Base-by-base conservation (phyloP, 805 yeast species). In the Candida vaughaniae region DNA sequence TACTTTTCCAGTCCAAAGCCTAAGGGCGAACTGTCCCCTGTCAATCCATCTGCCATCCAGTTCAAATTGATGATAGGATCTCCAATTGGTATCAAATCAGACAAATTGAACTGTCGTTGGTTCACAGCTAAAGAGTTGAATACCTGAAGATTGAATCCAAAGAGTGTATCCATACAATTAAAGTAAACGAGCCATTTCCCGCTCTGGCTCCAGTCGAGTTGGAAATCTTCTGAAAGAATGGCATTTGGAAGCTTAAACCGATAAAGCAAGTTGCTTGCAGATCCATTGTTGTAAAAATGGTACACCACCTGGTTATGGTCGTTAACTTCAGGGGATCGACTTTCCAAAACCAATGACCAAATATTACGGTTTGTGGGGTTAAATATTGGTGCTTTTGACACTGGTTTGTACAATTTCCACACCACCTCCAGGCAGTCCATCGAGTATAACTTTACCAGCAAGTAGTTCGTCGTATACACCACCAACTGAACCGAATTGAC, bases 111-210 rank as follows among this genome's bases (percentile, higher is more conserved):
- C 16, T 31, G 29, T 4, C 33, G 22, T n/a, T 38, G 35, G 26
- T 43, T 49, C 12, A 59, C 36, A 2, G 64, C 69, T 19, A 62
- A 38, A 5, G 57, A 27, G 31, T 56, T 56, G 41, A 48, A 57
- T 3, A 62, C 50, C 29, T 44, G 47, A 22, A 66, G 36, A 16
- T 48, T 46, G 45, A 53, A 62, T 5, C 67, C 67, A 38, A 43
- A 53, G 10, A 65, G 43, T 18, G 35, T 36, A 27, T 53, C 54
- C 5, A 27, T 35, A 17, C 39, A 41, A 35, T 53, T 56, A 32
- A 64, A 58, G 25, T 49, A 43, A 22, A 49, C 40, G 3, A 66
- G 41, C 71, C 71, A 67, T 25, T 48, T 52, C 0, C 71, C 71
- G 5, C 58, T 49, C 1, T 42, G 28, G 1, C 66, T 56, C 73